phyloP scores from a whole-genome alignment of 83 land plant genomes.

The Picea abies region DNA sequence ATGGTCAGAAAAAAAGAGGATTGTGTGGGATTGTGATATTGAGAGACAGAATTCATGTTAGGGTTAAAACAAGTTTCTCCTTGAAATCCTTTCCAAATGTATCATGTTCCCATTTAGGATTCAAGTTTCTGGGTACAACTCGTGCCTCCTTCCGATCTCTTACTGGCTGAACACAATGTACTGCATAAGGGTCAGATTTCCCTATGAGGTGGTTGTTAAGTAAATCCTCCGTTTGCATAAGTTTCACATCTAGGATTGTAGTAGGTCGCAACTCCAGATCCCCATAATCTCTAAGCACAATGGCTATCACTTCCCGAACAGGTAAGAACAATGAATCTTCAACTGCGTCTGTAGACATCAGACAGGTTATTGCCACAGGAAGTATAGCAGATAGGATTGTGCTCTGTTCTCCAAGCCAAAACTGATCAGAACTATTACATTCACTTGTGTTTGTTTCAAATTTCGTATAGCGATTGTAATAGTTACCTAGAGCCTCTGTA shows the following conservation, averaged over 20 bases:
- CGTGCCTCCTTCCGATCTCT: conserved; percentile 71
- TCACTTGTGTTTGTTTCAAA: too few relatives aligned
- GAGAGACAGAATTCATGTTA: conserved; percentile 50
- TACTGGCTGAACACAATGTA: conserved; percentile 67
- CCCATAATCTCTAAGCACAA: conserved; percentile 96
- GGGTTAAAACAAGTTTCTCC: conserved; percentile 72
- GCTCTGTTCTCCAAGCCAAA: too few relatives aligned
- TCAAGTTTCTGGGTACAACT: conserved; percentile 76
- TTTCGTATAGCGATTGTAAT: too few relatives aligned
- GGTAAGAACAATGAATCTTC: conserved; percentile 95
- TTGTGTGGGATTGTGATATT: too few relatives aligned
- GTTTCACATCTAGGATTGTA: conserved; percentile 87
- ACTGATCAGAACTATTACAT: too few relatives aligned
- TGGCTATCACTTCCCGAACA: conserved; percentile 71
- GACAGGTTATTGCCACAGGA: too few relatives aligned
- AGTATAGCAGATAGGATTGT: too few relatives aligned
- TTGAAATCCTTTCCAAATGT: conserved; percentile 88
- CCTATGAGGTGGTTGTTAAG: conserved; percentile 78
- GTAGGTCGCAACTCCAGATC: conserved; percentile 78
- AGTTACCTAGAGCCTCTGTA: too few relatives aligned
- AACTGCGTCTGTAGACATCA: conserved; percentile 45
- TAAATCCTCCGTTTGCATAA: conserved; percentile 89
- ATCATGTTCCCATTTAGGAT: conserved; percentile 97
- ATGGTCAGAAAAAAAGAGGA: too few relatives aligned
- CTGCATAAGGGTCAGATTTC: conserved; percentile 94